Conservation (phyloP, 1,139 yeast species). For the Diutina ranongensis region DNA sequence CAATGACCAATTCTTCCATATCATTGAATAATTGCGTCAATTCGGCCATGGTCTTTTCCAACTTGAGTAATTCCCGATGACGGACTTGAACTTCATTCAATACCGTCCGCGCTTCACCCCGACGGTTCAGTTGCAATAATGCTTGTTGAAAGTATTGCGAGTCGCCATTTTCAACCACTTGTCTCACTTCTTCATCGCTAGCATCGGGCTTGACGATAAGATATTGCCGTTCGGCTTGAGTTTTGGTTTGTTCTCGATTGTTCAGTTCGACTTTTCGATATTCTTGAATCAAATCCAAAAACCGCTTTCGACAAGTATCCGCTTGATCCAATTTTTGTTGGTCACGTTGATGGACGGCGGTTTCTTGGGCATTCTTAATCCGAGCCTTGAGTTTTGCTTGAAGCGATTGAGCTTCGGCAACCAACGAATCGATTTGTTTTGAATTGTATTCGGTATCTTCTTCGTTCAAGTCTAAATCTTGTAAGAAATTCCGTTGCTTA, state of each 20-base stretch:
- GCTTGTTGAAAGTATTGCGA: conserved; percentile 95
- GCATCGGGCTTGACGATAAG: conserved; percentile 91
- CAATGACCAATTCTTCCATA: conserved; percentile 93
- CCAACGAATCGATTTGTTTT: conserved; percentile 66
- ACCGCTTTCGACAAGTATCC: conserved; percentile 76
- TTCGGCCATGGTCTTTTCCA: conserved; percentile 94
- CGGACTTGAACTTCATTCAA: conserved; percentile 92
- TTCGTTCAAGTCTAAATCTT: conserved; percentile 66
- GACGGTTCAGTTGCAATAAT: conserved; percentile 78
- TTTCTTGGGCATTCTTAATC: conserved; percentile 62
- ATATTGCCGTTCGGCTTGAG: conserved; percentile 89
- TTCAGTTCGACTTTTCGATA: conserved; percentile 81
- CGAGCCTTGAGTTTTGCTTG: conserved; percentile 66
- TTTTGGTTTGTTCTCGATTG: conserved; percentile 74
- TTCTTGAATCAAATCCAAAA: conserved; percentile 75
- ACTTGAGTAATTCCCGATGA: conserved; percentile 89
- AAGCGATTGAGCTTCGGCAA: conserved; percentile 68
- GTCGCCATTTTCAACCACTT: conserved; percentile 75
- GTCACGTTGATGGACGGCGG: conserved; percentile 57
- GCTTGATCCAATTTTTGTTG: conserved; percentile 82
- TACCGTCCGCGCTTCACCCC: conserved; percentile 95
- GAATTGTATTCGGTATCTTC: conserved; percentile 64
- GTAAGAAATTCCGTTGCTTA: conserved; percentile 72
- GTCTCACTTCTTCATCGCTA: conserved; percentile 68
- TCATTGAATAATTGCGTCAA: conserved; percentile 90